A percentile compares a stretch with the other conserved stretches of the same genome.
Conservation (phyloP, 495 filamentous ascomycete species). For the Hyphodiscus hymeniophilus region DNA sequence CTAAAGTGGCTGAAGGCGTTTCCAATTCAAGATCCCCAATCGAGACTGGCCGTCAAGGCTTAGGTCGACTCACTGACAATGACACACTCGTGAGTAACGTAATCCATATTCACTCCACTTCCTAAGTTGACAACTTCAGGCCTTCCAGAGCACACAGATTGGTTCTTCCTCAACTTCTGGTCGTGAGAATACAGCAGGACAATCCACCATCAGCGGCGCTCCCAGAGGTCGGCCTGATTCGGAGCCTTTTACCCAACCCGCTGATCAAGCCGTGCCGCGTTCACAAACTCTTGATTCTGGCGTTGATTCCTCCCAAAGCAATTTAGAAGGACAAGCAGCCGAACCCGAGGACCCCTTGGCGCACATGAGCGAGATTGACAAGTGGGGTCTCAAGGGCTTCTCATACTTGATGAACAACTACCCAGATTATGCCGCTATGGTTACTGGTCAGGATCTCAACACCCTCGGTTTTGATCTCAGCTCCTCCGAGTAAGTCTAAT, state of each 20-base stretch:
- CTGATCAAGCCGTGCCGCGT: constrained; percentile 1
- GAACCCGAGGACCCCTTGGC: constrained; percentile 50
- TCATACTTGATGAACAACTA: constrained; percentile 71
- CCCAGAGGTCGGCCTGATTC: constrained; percentile 23
- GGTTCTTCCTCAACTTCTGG: constrained; percentile 1
- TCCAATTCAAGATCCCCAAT: constrained; percentile 18
- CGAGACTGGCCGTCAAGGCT: constrained; percentile 11
- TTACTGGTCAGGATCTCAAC: constrained; percentile 71
- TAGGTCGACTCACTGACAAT: constrained; percentile 4
- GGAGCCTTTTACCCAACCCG: constrained; percentile 4
- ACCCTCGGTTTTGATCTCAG: constrained; percentile 71
- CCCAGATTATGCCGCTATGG: constrained; percentile 65
- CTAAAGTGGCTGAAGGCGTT: constrained; percentile 10
- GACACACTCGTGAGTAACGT: constrained; percentile 15
- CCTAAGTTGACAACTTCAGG: constrained; percentile 4
- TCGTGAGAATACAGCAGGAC: constrained; percentile 8
- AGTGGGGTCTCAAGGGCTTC: constrained; percentile 72
- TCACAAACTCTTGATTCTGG: constrained; percentile 36
- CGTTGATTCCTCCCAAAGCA: constrained; percentile 30
- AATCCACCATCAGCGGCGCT: constrained; percentile 7
- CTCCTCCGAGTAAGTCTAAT: constrained; percentile 58
- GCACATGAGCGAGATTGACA: constrained; percentile 73
- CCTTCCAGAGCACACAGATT: constrained; percentile 15
- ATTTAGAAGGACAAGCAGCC: constrained; percentile 34
- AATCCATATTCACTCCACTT: not conserved